Base-by-base conservation (phyloP, 108 stramenopile genomes). In the Discostella pseudostelligera region DNA sequence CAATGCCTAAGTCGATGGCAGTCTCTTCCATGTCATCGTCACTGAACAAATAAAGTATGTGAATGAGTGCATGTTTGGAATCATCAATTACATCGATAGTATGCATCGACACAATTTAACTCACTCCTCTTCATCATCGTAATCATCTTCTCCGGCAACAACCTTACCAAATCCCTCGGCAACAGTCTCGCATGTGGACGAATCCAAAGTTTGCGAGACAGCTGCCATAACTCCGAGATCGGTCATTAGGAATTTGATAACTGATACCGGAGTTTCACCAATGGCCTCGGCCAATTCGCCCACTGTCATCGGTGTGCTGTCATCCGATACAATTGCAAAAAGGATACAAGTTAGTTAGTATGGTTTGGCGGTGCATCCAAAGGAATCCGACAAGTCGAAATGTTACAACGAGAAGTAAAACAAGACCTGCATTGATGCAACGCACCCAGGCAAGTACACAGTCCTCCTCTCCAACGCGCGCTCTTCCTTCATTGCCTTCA, bases 221-320 rank as follows among this genome's bases (percentile, higher is more conserved):
- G 89, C 84, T 21, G 95, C 95, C 94, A 98, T 90, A 12, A 98
- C 87, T 21, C 97, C 97, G 7, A 92, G 72, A 70, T 96, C 90
- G 8, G 87, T 84, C 96, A 98, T 96, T 13, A 96, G 80, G 69
- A 76, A 87, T 72, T 98, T 96, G 66, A 98, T 92, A n/a, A 98
- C 85, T 12, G 92, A 85, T 1, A 89, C 83, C 1, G 89, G 86
- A 57, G 88, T 94, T 56, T 92, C 88, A 47, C 82, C 88, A 64
- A 97, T 79, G 56, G 77, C 63, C 61, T 86, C 88, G 5, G 96
- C 90, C 32, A 97, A 73, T 14, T 90, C 82, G 19, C 68, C 75
- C 11, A 97, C 91, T 19, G 90, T 67, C 67, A 96, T 70, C 12
- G 95, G 86, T 17, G 83, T 85, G 35, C 88, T 90, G 60, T 9